Base-by-base conservation (phyloP, 148 eudicot genomes). In the Dianthus caryophyllus region DNA sequence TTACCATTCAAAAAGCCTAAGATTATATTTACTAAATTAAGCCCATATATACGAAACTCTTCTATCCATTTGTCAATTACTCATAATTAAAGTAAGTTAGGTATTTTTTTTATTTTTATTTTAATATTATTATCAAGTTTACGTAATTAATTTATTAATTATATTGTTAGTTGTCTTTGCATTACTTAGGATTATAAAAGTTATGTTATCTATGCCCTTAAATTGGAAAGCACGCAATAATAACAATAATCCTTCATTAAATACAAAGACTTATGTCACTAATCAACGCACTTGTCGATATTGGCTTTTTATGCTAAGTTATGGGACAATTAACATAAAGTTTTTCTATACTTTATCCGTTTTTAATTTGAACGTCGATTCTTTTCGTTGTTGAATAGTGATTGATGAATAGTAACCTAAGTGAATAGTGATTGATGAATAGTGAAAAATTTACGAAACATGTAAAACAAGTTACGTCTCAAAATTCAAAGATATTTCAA, bases 211-310 rank as follows among this genome's bases (percentile, higher is more conserved):
- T n/a, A n/a, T n/a, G n/a, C n/a, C 21, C 51, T 31, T 62, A 39
- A 24, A 61, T 61, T 61, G 65, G 26, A 61, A 41, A 62, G 33
- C 50, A 62, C 30, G 29, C 30, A 62, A 39, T 59, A 54, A 54
- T n/a, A n/a, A n/a, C n/a, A n/a, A n/a, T 54, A 60, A 60, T 60
- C 47, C 8, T 60, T 60, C 26, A 60, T 33, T 31, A 17, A 33
- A 56, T 24, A 56, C 36, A 15, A 56, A 56, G 61, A 56, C 61
- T 31, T 60, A 9, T 38, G 47, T 41, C 18, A 62, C 49, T 41
- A 62, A 62, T 62, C 66, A 62, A 14, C 30, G 24, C 66, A 62
- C 66, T 41, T 43, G 66, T 62, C 66, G 13, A 15, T 62, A 62
- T 62, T 62, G 66, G 50, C 49, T 16, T 13, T 62, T 62, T 21